Evolutionary conservation across 1,284 basidiomycete species (phyloP).

Genomic region (Serendipita sp.): DNA sequence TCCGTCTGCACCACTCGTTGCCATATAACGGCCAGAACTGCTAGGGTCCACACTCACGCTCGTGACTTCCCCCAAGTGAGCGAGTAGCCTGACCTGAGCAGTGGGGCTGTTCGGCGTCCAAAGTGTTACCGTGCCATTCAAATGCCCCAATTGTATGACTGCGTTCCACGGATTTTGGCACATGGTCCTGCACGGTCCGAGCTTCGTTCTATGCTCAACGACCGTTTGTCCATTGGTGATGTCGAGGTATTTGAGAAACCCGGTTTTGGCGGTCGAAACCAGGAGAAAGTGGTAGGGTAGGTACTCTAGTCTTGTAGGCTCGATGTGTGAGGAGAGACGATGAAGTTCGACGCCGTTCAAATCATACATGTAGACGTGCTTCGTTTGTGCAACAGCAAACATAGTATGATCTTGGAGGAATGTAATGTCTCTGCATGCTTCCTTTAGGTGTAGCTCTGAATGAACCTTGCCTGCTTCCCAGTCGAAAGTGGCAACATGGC

Average conservation of each 20-base stretch:
- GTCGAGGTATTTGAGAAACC: slow-evolving; percentile 94
- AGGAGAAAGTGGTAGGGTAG: slow-evolving; percentile 94
- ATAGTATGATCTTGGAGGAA: slow-evolving; percentile 89
- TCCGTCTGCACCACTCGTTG: slow-evolving; percentile 79
- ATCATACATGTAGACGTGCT: slow-evolving; percentile 95
- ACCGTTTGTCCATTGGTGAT: slow-evolving; percentile 86
- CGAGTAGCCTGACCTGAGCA: slow-evolving; percentile 81
- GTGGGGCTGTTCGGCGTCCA: slow-evolving; percentile 93
- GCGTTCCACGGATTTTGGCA: slow-evolving; percentile 86
- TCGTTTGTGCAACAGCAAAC: slow-evolving; percentile 92
- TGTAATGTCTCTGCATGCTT: slow-evolving; percentile 83
- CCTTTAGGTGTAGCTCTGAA: slow-evolving; percentile 78
- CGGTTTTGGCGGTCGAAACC: slow-evolving; percentile 66
- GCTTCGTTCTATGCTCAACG: slow-evolving; percentile 78
- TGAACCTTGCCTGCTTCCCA: slow-evolving; percentile 83
- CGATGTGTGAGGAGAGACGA: slow-evolving; percentile 69
- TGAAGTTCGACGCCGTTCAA: slow-evolving; percentile 89
- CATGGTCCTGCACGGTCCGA: slow-evolving; percentile 79
- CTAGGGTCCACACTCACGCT: slow-evolving; percentile 74
- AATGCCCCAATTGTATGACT: slow-evolving; percentile 86
- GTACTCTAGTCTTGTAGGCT: slow-evolving; percentile 84
- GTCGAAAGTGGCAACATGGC: slow-evolving; percentile 91
- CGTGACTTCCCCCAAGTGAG: slow-evolving; percentile 79
- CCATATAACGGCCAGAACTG: slow-evolving; percentile 68
- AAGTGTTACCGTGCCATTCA: slow-evolving; percentile 76